phyloP scores from a whole-genome alignment of 1,284 basidiomycete genomes.

The Tilletia setariae region DNA sequence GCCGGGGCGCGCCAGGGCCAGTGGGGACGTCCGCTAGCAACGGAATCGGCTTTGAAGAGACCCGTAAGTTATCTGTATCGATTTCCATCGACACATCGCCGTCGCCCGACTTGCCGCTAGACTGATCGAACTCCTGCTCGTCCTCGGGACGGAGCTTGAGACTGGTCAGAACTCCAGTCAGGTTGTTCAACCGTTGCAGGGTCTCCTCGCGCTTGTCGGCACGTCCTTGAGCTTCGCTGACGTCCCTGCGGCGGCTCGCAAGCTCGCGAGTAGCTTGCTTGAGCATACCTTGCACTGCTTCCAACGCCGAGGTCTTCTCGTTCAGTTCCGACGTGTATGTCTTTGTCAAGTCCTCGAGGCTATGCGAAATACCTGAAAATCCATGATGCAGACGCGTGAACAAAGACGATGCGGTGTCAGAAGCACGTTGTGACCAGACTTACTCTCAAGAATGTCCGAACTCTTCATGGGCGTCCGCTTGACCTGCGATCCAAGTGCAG shows the following conservation, averaged over 20 bases:
- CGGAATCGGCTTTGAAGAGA: background rate
- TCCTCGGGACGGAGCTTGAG: background rate
- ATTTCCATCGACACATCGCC: conserved; percentile 6
- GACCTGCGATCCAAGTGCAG: conserved; percentile 52
- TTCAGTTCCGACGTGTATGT: conserved; percentile 84
- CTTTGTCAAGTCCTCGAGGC: conserved; percentile 69
- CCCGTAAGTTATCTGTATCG: too few species aligned
- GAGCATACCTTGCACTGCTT: conserved; percentile 79
- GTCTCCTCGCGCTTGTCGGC: conserved; percentile 45
- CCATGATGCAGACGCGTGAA: too few species aligned
- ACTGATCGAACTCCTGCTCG: background rate
- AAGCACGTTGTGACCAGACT: conserved; percentile 29
- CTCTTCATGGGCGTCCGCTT: conserved; percentile 73
- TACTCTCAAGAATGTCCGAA: conserved; percentile 81
- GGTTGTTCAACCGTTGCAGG: conserved; percentile 33
- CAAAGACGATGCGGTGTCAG: too few species aligned
- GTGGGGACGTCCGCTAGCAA: conserved; percentile 13
- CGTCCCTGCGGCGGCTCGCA: conserved; percentile 72
- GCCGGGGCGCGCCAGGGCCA: background rate
- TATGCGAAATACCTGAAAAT: conserved; percentile 35
- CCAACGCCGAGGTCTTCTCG: conserved; percentile 78
- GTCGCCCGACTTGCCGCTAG: background rate
- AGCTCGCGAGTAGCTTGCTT: conserved; percentile 84
- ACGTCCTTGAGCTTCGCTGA: conserved; percentile 38
- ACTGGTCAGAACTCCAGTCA: conserved; percentile 28